Evolutionary conservation across 164 flowering plant species (phyloP).

Genomic region (Kalanchoe fedtschenkoi): DNA sequence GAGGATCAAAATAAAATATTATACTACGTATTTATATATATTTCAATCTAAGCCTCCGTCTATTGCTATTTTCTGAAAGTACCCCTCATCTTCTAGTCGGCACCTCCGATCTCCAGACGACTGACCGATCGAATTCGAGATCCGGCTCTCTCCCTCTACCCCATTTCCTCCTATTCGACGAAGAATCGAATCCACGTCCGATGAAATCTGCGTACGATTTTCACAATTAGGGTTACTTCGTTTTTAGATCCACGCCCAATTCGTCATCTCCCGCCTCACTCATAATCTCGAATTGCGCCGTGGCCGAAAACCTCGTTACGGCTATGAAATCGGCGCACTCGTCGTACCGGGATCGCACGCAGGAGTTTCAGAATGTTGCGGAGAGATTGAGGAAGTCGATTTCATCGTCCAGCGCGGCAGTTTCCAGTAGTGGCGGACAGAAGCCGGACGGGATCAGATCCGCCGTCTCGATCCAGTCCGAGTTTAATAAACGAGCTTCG

Average conservation of each 20-base stretch:
- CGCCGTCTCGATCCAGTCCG: slow-evolving; percentile 63
- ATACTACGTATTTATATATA: no score
- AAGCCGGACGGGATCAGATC: slow-evolving; percentile 37
- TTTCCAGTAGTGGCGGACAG: slow-evolving; percentile 19
- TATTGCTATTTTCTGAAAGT: neutral
- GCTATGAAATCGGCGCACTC: slow-evolving; percentile 37
- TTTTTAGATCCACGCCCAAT: neutral
- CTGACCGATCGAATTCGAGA: no score
- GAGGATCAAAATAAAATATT: no score
- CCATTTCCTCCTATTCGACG: neutral
- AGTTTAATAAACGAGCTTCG: slow-evolving; percentile 79
- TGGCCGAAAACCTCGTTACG: neutral
- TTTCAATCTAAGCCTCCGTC: no score
- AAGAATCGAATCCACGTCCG: neutral
- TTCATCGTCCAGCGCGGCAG: slow-evolving; percentile 23
- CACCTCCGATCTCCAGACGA: neutral
- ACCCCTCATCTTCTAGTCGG: neutral
- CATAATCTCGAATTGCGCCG: neutral
- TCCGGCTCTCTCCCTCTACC: neutral
- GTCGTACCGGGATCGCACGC: slow-evolving; percentile 80
- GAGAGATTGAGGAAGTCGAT: slow-evolving; percentile 58
- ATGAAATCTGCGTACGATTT: neutral
- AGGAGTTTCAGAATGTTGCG: slow-evolving; percentile 58
- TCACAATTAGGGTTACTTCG: neutral
- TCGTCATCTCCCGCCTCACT: neutral